Conservation (phyloP, 441 rosid species). For the Dalechampia spathulata region DNA sequence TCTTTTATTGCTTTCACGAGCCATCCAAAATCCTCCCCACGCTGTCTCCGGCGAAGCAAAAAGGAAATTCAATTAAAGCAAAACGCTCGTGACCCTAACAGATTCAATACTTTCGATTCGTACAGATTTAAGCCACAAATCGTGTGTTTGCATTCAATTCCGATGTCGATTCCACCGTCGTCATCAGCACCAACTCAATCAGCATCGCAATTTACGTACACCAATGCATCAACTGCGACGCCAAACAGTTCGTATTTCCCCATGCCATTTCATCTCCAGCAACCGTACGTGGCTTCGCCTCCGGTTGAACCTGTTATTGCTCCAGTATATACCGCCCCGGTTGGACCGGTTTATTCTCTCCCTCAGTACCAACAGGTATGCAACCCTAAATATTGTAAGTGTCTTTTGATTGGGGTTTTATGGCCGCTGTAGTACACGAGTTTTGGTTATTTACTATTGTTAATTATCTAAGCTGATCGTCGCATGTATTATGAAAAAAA, state of each 20-base stretch:
- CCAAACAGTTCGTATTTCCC: constrained; percentile 34
- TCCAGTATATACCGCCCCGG: constrained; percentile 42
- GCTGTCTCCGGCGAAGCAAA: too few species aligned
- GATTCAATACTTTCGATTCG: too few species aligned
- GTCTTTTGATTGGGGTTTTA: neutral
- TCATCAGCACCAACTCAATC: constrained; percentile 18
- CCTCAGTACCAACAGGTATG: constrained; percentile 87
- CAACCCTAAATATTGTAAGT: neutral
- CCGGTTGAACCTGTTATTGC: constrained; percentile 32
- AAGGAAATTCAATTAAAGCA: too few species aligned
- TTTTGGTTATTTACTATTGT: too few species aligned
- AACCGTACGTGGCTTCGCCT: constrained; percentile 39
- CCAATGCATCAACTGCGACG: constrained; percentile 18
- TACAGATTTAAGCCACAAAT: neutral
- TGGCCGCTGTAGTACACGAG: neutral
- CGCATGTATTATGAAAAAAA: too few species aligned
- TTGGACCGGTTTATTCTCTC: constrained; percentile 49
- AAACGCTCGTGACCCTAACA: too few species aligned
- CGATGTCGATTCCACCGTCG: constrained; percentile 25
- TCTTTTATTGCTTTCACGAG: too few species aligned
- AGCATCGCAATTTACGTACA: constrained; percentile 34
- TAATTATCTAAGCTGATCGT: too few species aligned
- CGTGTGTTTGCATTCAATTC: neutral
- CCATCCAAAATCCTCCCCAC: too few species aligned
- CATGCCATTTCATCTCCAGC: constrained; percentile 42